Evolutionary conservation across 495 filamentous ascomycete genomes (phyloP).

Genomic region (Viridothelium virens): DNA sequence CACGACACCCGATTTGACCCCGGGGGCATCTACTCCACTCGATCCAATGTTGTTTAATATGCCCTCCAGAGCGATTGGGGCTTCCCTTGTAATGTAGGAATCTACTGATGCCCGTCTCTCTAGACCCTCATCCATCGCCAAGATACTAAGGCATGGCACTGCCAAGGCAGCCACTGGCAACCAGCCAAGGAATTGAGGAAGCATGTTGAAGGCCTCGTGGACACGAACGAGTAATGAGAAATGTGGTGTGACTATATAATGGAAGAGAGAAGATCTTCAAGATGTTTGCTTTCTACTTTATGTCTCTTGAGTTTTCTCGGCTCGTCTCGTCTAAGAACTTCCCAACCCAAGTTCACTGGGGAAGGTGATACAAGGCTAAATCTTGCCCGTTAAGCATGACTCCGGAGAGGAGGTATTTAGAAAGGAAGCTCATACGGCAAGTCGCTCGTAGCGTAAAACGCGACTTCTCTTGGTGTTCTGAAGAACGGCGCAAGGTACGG

Average conservation of each 20-base stretch:
- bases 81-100: slow-evolving; percentile 50
- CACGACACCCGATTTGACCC: slow-evolving; percentile 47
- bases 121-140: background rate
- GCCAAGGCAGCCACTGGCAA: background rate
- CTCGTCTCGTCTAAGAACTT: too few species aligned
- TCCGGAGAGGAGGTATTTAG: background rate
- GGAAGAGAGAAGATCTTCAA: too few species aligned
- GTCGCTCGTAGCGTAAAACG: background rate
- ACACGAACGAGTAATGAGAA: background rate
- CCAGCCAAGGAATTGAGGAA: background rate
- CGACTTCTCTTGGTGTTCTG: background rate
- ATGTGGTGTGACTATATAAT: background rate
- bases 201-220: background rate
- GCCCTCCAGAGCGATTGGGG: slow-evolving; percentile 43
- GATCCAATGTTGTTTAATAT: slow-evolving; percentile 57
- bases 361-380: background rate
- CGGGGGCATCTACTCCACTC: slow-evolving; percentile 40
- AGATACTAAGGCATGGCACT: background rate
- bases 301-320: too few species aligned
- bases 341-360: background rate
- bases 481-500: background rate
- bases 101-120: slow-evolving; percentile 32
- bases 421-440: background rate
- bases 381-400: background rate
- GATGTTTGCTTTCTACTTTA: too few species aligned